Percentiles rank a stretch among this genome's conserved stretches.
phyloP scores from a whole-genome alignment of 176 grass and related monocot genomes.

The Oryza brachyantha region DNA sequence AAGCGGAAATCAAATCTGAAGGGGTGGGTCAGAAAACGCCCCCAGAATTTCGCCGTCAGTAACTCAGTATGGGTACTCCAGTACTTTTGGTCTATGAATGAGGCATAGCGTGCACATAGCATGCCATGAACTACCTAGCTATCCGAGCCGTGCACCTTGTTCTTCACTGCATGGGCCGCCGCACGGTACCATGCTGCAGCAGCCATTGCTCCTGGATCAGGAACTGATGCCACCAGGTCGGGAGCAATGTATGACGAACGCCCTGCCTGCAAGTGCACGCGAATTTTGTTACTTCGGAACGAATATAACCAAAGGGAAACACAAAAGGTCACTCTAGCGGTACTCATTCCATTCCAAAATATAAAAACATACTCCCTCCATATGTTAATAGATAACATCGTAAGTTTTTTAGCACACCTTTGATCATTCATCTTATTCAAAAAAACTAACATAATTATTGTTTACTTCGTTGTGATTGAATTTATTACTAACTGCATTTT shows the following conservation, averaged over 20 bases:
- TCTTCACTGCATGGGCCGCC: constrained; percentile 56
- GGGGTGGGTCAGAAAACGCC: constrained; percentile 42
- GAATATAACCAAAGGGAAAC: too few relatives aligned
- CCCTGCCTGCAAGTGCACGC: constrained; percentile 65
- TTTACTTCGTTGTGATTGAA: too few relatives aligned
- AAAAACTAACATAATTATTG: too few relatives aligned
- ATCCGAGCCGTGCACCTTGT: constrained; percentile 40
- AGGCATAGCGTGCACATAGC: background rate
- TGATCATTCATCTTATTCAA: too few relatives aligned
- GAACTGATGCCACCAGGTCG: constrained; percentile 59
- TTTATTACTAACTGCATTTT: too few relatives aligned
- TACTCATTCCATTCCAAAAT: too few relatives aligned
- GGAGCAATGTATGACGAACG: constrained; percentile 78
- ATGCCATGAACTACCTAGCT: constrained; percentile 23
- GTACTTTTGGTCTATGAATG: constrained; percentile 26
- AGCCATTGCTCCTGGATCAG: constrained; percentile 94
- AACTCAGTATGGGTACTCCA: background rate
- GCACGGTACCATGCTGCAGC: constrained; percentile 81
- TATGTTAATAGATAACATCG: too few relatives aligned
- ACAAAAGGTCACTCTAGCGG: too few relatives aligned
- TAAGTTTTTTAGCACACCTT: too few relatives aligned
- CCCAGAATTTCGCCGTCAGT: constrained; percentile 35
- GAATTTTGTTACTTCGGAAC: background rate
- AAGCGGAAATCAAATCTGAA: constrained; percentile 73
- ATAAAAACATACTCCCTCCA: too few relatives aligned